Percentiles rank a stretch among this genome's conserved stretches.
phyloP scores from a whole-genome alignment of 331 rosid species.

The Telfairia occidentalis region DNA sequence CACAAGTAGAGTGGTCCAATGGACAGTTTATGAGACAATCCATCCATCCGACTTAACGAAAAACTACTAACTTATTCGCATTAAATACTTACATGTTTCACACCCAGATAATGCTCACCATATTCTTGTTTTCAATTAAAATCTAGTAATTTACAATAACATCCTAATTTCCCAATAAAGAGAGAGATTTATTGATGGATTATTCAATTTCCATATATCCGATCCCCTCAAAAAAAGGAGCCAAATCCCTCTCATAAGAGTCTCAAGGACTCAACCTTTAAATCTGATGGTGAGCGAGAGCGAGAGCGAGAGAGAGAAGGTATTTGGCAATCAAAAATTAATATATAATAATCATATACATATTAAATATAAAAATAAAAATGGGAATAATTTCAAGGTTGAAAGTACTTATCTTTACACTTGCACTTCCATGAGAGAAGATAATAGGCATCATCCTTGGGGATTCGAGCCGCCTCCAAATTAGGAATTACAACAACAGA shows the following conservation, averaged over 20 bases:
- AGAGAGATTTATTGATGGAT: not conserved
- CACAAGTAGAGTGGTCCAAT: not conserved
- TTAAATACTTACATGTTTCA: not conserved
- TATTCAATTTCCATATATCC: not conserved
- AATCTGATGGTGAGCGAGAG: not conserved
- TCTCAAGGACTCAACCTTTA: not conserved
- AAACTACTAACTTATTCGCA: not conserved
- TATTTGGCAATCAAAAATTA: not conserved
- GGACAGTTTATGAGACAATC: not conserved
- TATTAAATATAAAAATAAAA: not conserved
- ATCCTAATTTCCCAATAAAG: not conserved
- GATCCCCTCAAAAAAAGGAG: not conserved
- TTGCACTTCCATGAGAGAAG: conserved; percentile 66
- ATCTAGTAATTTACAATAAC: not conserved
- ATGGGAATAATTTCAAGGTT: conserved; percentile 36
- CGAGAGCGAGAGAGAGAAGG: not conserved
- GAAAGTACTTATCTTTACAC: conserved; percentile 54
- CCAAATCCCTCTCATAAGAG: not conserved
- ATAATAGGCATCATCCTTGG: conserved; percentile 46
- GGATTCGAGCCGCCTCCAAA: conserved; percentile 8
- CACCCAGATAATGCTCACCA: not conserved
- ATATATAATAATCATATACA: not conserved
- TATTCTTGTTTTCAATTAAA: not conserved
- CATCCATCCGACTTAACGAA: not conserved
- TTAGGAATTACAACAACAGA: not conserved